Evolutionary conservation across 176 grass and related monocot species (phyloP).

Genomic region (Pharus latifolius): DNA sequence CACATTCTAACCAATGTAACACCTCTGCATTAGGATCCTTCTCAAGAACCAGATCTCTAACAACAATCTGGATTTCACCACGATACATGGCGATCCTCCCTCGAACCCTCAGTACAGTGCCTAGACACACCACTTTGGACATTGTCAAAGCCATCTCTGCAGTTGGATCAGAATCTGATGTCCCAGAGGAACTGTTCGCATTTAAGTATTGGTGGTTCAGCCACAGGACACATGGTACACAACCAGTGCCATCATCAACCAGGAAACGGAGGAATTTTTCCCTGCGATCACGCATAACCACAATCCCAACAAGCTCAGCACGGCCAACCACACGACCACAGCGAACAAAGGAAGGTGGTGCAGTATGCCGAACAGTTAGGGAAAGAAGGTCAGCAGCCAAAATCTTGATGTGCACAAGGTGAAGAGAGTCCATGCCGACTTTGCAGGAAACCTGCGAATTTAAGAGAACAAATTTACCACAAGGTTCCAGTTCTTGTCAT

Average conservation of each 20-base stretch:
- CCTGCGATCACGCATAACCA: slow-evolving; percentile 42
- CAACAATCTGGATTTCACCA: slow-evolving; percentile 50
- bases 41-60: slow-evolving; percentile 60
- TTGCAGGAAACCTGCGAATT: background rate
- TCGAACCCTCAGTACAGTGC: slow-evolving; percentile 51
- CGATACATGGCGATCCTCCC: slow-evolving; percentile 56
- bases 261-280: slow-evolving; percentile 57
- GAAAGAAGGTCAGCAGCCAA: slow-evolving; percentile 57
- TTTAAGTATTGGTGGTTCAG: slow-evolving; percentile 33
- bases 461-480: background rate
- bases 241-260: slow-evolving; percentile 68
- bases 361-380: slow-evolving; percentile 14
- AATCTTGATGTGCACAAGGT: slow-evolving; percentile 46
- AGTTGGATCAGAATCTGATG: slow-evolving; percentile 23
- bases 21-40: slow-evolving; percentile 70
- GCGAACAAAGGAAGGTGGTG: slow-evolving; percentile 26
- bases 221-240: slow-evolving; percentile 70
- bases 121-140: slow-evolving; percentile 32
- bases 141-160: slow-evolving; percentile 33
- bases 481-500: background rate
- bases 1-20: slow-evolving; percentile 68
- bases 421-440: slow-evolving; percentile 23
- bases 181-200: background rate
- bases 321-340: slow-evolving; percentile 22
- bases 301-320: slow-evolving; percentile 41